phyloP scores from a whole-genome alignment of 208 protist species.

The Angomonas ambiguus region DNA sequence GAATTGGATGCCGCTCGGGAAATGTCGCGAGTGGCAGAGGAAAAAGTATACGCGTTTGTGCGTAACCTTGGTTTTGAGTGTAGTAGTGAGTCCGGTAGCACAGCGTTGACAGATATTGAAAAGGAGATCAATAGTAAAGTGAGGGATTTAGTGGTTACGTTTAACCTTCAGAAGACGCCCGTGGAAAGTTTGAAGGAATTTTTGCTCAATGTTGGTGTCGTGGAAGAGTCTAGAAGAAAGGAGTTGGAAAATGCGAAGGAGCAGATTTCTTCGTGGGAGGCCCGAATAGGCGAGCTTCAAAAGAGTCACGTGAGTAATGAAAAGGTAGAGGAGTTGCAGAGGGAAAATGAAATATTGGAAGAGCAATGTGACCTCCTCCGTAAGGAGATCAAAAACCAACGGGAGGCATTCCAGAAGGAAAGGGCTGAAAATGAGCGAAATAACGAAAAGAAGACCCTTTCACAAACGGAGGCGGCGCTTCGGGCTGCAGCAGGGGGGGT shows the following conservation, averaged over 20 bases:
- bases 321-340: slow-evolving; percentile 9
- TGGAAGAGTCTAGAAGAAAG: background rate
- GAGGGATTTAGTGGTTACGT: background rate
- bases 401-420: slow-evolving; percentile 54
- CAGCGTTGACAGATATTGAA: background rate
- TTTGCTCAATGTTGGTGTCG: background rate
- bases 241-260: background rate
- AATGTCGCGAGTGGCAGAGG: background rate
- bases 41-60: background rate
- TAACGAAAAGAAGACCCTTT: background rate
- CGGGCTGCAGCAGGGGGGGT: slow-evolving; percentile 30
- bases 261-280: background rate
- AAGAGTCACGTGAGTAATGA: background rate
- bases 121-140: background rate
- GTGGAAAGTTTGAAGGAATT: background rate
- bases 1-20: background rate
- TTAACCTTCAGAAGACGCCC: background rate
- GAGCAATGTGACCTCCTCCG: slow-evolving; percentile 75
- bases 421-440: slow-evolving; percentile 2
- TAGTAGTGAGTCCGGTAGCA: background rate
- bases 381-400: slow-evolving; percentile 71
- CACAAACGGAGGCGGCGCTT: slow-evolving; percentile 21
- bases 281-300: background rate
- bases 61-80: background rate
- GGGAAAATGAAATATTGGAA: slow-evolving; percentile 55